Evolutionary conservation across 1,139 yeast genomes (phyloP), one percentile per base, ranked within the genome.

Genomic region (Lodderomyces parapsilosis): DNA sequence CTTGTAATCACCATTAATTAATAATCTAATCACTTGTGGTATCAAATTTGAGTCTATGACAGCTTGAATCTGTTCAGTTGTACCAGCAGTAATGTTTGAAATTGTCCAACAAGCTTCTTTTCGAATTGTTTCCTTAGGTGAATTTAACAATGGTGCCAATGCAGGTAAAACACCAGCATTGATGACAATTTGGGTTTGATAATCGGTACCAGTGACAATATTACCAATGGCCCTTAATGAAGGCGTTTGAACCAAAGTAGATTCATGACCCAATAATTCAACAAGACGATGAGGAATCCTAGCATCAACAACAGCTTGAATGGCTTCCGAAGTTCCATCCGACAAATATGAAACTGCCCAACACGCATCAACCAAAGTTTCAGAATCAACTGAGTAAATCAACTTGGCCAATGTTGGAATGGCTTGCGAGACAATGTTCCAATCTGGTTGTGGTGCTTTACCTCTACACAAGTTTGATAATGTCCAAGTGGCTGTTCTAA

Each of bases 101-200:
- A 93, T 83, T 33, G 99, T 93, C 99, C 99, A 93, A 74, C 99
- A 91, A 7, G 98, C 96, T 70, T 94, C 99, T 65, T 93, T 93
- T 62, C 95, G 83, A 56, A 93, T 86, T 19, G 94, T 83, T 63
- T 93, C 99, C 72, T 90, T 90, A 49, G 90, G 80, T 39, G 96
- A 87, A 53, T 81, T 74, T 55, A 93, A 76, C 53, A 94, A 76
- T 43, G 88, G 88, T 43, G 86, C 82, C 52, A 94, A 75, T 19
- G 96, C 96, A 33, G 87, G 81, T 57, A 94, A 75, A 13, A 93
- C 96, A 50, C 97, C 97, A 33, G 94, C 83, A 65, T 93, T 93
- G 58, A 93, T 88, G 42, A 93, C 95, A 47, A 88, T 84, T 67
- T 93, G 99, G 18, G 99, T 93, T 74, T 93, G 99, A 49, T 82